Conservation (phyloP, 2,329 filamentous ascomycete species). For the Sphaerulina populicola region DNA sequence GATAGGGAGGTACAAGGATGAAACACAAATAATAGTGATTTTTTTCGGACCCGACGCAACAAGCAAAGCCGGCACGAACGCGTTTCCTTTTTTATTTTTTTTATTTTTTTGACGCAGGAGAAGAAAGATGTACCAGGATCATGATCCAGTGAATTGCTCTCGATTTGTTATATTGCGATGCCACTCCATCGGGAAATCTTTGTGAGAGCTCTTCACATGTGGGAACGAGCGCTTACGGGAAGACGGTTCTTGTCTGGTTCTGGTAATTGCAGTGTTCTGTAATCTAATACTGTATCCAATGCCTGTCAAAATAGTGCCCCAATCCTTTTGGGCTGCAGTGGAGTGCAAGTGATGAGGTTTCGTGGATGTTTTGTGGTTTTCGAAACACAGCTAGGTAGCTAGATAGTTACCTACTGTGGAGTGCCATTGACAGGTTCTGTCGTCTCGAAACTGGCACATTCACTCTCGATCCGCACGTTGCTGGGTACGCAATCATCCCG, state of each 20-base stretch:
- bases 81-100: too few species aligned
- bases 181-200: not conserved
- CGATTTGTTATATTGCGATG: not conserved
- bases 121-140: not conserved
- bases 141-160: not conserved
- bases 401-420: not conserved
- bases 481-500: not conserved
- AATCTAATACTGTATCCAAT: not conserved
- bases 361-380: conserved; percentile 1
- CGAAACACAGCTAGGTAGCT: not conserved
- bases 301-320: not conserved
- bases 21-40: not conserved
- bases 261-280: not conserved
- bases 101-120: not conserved
- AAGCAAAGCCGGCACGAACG: too few species aligned
- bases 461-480: not conserved
- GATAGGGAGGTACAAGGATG: not conserved
- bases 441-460: not conserved
- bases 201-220: not conserved
- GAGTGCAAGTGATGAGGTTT: not conserved
- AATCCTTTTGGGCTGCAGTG: not conserved
- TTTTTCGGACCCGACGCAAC: not conserved
- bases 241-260: not conserved
- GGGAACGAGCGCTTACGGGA: not conserved
- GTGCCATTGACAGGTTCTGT: not conserved